Base-by-base conservation (phyloP, 345 rosid species). In the Hirschfeldia incana region DNA sequence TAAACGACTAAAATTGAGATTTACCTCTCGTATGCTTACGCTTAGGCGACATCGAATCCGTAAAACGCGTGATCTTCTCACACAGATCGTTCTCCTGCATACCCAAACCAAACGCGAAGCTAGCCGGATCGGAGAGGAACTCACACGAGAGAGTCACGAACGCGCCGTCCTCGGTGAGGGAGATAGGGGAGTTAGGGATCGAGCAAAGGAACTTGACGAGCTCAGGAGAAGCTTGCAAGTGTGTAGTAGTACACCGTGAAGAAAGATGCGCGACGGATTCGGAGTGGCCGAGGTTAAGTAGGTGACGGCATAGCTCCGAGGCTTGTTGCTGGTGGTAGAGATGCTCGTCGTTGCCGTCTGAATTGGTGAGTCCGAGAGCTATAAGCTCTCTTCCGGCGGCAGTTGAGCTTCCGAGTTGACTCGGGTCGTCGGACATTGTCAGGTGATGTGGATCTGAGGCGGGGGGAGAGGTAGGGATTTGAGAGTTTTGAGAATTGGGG, bases 171-270 rank as follows among this genome's bases (percentile, higher is more conserved):
- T 33, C 72, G 17, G 82, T 37, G 27, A 82, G 76, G 1, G 84
- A 82, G 9, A 82, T 44, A 33, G 84, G 82, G 0, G 84, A 82
- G 9, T 57, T 64, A 55, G 79, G 84, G 37, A 82, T 78, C 69
- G 79, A 77, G 63, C 82, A 82, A 16, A 82, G 49, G 26, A 4
- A 6, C 3, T 28, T 5, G 2, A 82, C 57, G 69, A 82, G 21
- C 68, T 68, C 13, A 44, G 79, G 68, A 17, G 82, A 64, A 60
- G 37, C 76, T 21, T 13, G 81, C 13, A 64, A 74, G 21, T 72
- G 27, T 39, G 67, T 8, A n/a, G 67, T 8, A n/a, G 4, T 29
- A 29, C 42, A 64, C 49, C 34, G 75, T 7, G 76, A 70, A 63
- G 69, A 72, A 37, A 76, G 73, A 53, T 69, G 70, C 17, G 34